A percentile compares a stretch with the other conserved stretches of the same genome.
These are phyloP conservation scores for Zymoseptoria brevis DNA, from an alignment of 2,329 filamentous ascomycete species.

Conservation along the genomic window DNA sequence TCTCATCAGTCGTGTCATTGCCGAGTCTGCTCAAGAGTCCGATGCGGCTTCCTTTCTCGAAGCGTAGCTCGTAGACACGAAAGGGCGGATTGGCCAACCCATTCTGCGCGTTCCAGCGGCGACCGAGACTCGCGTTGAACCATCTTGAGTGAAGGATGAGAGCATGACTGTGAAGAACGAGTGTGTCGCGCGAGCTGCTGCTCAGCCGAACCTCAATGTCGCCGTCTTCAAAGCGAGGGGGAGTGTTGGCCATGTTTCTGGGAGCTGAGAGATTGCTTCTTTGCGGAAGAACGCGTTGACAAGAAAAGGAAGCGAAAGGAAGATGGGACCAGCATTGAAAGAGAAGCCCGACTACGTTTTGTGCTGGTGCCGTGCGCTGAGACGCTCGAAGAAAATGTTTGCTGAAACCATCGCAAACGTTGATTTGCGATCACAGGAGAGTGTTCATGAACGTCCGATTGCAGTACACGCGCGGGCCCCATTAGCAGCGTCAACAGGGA, in stretches of 20 bases:
- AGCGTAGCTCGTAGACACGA: constrained; percentile 5
- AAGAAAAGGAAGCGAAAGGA: too few relatives aligned
- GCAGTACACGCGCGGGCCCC: too few relatives aligned
- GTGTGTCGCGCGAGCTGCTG: background rate
- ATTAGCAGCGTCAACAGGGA: too few relatives aligned
- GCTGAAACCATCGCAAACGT: too few relatives aligned
- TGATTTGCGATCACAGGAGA: too few relatives aligned
- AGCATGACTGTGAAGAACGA: constrained; percentile 6
- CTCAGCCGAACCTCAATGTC: constrained; percentile 6
- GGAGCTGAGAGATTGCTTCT: too few relatives aligned
- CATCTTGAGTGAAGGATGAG: constrained; percentile 7
- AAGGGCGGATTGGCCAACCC: background rate
- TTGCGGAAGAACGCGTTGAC: too few relatives aligned
- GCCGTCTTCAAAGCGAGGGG: constrained; percentile 4
- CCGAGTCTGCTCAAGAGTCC: background rate
- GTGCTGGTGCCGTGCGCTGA: too few relatives aligned
- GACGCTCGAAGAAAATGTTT: too few relatives aligned
- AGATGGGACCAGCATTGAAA: too few relatives aligned
- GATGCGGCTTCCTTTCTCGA: constrained; percentile 4
- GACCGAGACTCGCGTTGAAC: constrained; percentile 10
- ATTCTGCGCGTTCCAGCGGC: constrained; percentile 3
- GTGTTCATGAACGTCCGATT: too few relatives aligned
- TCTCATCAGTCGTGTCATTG: background rate
- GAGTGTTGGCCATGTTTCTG: background rate
- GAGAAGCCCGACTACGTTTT: too few relatives aligned